Evolutionary conservation across 176 grass and related monocot genomes (phyloP).

Genomic region (Lolium rigidum): DNA sequence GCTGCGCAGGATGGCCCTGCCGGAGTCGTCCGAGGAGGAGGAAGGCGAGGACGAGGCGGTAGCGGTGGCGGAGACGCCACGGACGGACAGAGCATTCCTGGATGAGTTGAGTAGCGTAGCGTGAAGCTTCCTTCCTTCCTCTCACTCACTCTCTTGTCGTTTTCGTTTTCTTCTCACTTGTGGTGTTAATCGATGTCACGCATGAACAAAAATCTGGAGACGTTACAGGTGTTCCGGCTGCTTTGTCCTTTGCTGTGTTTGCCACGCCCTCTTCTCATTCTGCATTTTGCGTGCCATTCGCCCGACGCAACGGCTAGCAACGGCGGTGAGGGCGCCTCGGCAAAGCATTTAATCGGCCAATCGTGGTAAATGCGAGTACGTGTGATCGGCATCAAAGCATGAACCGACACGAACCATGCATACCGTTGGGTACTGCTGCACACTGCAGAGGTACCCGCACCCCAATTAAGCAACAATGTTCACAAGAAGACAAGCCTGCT

Average conservation of each 20-base stretch:
- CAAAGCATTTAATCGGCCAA: background rate
- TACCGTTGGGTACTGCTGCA: background rate
- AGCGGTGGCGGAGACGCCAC: background rate
- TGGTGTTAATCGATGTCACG: constrained; percentile 29
- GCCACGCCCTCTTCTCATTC: no score
- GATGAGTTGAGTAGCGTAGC: background rate
- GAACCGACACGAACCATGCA: background rate
- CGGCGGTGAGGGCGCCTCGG: no score
- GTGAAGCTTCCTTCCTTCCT: constrained; percentile 12
- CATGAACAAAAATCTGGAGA: constrained; percentile 4
- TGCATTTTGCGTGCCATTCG: no score
- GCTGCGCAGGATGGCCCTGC: constrained; percentile 71
- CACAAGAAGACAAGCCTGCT: background rate
- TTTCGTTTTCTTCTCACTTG: background rate
- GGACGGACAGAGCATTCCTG: background rate
- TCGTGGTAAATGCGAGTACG: constrained; percentile 12
- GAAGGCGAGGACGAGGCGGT: constrained; percentile 27
- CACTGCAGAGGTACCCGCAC: background rate
- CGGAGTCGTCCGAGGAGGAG: constrained; percentile 41
- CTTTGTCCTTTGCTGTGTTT: no score
- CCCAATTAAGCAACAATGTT: background rate
- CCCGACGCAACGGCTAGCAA: constrained; percentile 27
- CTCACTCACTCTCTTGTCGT: background rate
- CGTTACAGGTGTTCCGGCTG: no score
- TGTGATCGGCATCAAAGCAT: constrained; percentile 15